These are phyloP conservation scores for Carex myosuroides DNA, from an alignment of 176 grass and related monocot species.

Conservation along the genomic window DNA sequence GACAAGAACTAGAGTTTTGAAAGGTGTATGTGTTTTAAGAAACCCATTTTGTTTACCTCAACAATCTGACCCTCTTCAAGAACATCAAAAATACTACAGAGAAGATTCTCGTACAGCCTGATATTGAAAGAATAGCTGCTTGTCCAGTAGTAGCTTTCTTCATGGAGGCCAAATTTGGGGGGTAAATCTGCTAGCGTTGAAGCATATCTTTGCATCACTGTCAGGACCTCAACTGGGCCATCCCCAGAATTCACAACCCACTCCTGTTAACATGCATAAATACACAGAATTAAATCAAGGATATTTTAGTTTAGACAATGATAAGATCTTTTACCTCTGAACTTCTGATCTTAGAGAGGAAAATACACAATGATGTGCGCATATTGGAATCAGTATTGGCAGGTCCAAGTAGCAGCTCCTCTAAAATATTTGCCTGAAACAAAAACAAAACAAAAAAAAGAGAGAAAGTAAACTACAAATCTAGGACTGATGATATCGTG, in stretches of 20 bases:
- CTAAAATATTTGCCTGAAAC: conserved; percentile 73
- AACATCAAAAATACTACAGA: conserved; percentile 84
- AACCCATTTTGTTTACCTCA: conserved; percentile 50
- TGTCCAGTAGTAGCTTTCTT: conserved; percentile 64
- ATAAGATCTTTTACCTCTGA: conserved; percentile 54
- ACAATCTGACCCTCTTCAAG: conserved; percentile 88
- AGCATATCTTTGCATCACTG: conserved; percentile 62
- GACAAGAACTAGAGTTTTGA: background rate
- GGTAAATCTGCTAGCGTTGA: conserved; percentile 36
- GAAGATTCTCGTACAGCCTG: conserved; percentile 78
- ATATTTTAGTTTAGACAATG: conserved; percentile 8
- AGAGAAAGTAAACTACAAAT: background rate
- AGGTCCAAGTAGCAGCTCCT: conserved; percentile 66
- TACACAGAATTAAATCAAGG: background rate
- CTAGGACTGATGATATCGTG: background rate
- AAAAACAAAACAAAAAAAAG: background rate
- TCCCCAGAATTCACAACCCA: conserved; percentile 60
- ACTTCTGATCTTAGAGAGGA: conserved; percentile 68
- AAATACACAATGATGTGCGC: conserved; percentile 42
- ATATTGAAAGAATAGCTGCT: conserved; percentile 69
- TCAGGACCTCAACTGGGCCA: conserved; percentile 55
- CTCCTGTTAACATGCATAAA: conserved; percentile 44
- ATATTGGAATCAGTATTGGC: conserved; percentile 33
- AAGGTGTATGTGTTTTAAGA: background rate
- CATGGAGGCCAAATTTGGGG: conserved; percentile 50